These are phyloP conservation scores for Phytophthora fragariaefolia DNA, from an alignment of 352 stramenopile genomes.

Conservation along the genomic window DNA sequence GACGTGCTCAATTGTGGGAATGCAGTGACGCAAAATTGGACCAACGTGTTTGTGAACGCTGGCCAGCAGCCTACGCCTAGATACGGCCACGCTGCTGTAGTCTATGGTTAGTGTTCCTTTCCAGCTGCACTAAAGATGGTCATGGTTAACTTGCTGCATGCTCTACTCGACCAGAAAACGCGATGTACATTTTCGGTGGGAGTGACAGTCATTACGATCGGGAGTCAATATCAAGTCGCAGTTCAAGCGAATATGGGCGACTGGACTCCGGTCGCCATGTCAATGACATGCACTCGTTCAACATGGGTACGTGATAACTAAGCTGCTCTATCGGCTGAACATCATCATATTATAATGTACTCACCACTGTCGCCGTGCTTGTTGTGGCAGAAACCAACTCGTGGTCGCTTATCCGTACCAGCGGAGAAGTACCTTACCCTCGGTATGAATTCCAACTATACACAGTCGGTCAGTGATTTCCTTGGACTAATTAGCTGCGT, in stretches of 20 bases:
- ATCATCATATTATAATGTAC: too few relatives aligned
- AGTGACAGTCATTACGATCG: conserved; percentile 59
- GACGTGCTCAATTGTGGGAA: conserved; percentile 1
- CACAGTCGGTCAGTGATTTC: not conserved
- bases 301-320: conserved; percentile 79
- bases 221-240: conserved; percentile 71
- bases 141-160: too few relatives aligned
- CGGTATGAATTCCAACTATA: conserved; percentile 37
- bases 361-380: not conserved
- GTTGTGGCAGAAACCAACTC: conserved; percentile 63
- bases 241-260: conserved; percentile 94
- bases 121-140: not conserved
- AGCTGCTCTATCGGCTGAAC: too few relatives aligned
- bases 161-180: conserved; percentile 29
- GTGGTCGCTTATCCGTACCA: conserved; percentile 42
- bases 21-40: conserved; percentile 86
- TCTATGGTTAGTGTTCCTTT: conserved; percentile 59
- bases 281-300: conserved; percentile 97
- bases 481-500: not conserved
- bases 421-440: conserved; percentile 70
- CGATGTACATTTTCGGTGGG: conserved; percentile 45
- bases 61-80: conserved; percentile 91
- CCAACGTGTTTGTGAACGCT: conserved; percentile 69
- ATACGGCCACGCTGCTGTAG: conserved; percentile 95
- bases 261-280: conserved; percentile 79